Evolutionary conservation across 805 yeast genomes (phyloP).

Genomic region (Lipomyces oligophaga): DNA sequence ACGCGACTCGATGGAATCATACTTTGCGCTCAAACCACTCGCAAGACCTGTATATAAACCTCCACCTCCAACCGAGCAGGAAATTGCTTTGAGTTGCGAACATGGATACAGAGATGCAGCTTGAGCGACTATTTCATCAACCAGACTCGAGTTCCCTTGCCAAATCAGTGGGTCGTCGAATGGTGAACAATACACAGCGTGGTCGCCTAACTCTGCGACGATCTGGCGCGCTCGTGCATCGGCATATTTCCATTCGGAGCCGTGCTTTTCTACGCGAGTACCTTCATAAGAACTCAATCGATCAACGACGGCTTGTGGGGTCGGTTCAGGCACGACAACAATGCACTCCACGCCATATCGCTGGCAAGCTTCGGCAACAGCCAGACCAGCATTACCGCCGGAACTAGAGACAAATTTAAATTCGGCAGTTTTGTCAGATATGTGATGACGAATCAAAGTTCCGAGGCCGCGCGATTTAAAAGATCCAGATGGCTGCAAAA

Average conservation of each 20-base stretch:
- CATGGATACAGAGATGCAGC: too few relatives aligned
- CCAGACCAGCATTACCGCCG: constrained; percentile 97
- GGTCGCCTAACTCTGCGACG: constrained; percentile 57
- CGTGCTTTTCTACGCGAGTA: constrained; percentile 55
- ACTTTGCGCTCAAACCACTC: constrained; percentile 66
- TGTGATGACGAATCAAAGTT: constrained; percentile 61
- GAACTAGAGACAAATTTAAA: constrained; percentile 72
- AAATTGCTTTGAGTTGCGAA: constrained; percentile 84
- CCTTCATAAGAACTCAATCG: constrained; percentile 46
- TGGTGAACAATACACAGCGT: constrained; percentile 85
- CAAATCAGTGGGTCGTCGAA: constrained; percentile 89
- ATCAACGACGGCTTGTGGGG: constrained; percentile 46
- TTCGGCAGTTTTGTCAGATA: constrained; percentile 16
- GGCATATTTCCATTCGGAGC: constrained; percentile 77
- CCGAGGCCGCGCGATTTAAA: constrained; percentile 93
- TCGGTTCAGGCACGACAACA: constrained; percentile 55
- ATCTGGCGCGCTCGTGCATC: constrained; percentile 71
- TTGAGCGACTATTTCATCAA: constrained; percentile 70
- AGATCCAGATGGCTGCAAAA: constrained; percentile 82
- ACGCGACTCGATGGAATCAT: constrained; percentile 33
- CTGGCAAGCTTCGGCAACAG: constrained; percentile 85
- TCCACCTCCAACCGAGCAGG: constrained; percentile 95
- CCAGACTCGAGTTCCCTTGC: constrained; percentile 94
- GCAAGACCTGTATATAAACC: constrained; percentile 88
- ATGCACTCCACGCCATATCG: constrained; percentile 54